Evolutionary conservation across 2,329 filamentous ascomycete species (phyloP).

Genomic region (Thelonectria olida): DNA sequence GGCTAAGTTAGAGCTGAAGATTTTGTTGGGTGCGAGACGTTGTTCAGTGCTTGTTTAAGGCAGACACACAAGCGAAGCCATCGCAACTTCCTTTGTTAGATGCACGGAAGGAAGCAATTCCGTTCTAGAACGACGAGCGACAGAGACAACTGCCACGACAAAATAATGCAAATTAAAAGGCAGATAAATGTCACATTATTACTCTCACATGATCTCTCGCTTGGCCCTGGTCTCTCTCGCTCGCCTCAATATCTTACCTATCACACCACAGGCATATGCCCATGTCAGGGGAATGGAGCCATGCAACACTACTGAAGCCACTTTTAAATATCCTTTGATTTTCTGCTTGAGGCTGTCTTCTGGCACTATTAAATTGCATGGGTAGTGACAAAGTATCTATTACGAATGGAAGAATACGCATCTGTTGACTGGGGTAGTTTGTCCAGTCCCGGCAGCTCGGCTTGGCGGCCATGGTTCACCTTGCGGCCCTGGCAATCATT

Average conservation of each 20-base stretch:
- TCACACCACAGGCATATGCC: background rate
- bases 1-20: background rate
- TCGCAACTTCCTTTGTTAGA: background rate
- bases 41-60: background rate
- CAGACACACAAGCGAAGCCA: background rate
- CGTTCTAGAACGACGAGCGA: background rate
- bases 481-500: conserved; percentile 17
- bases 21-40: background rate
- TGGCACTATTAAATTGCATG: background rate
- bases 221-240: too few species aligned
- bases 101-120: background rate
- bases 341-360: background rate
- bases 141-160: background rate
- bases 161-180: background rate
- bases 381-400: too few species aligned
- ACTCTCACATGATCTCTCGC: background rate
- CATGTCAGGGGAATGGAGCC: background rate
- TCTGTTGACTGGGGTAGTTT: too few species aligned
- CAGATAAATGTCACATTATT: too few species aligned
- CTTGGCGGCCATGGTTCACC: background rate
- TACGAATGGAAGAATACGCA: too few species aligned
- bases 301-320: background rate
- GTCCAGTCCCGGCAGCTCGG: too few species aligned
- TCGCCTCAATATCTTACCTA: background rate
- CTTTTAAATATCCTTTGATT: background rate